Conservation (phyloP, 2,329 filamentous ascomycete species). For the Apiospora aurea region DNA sequence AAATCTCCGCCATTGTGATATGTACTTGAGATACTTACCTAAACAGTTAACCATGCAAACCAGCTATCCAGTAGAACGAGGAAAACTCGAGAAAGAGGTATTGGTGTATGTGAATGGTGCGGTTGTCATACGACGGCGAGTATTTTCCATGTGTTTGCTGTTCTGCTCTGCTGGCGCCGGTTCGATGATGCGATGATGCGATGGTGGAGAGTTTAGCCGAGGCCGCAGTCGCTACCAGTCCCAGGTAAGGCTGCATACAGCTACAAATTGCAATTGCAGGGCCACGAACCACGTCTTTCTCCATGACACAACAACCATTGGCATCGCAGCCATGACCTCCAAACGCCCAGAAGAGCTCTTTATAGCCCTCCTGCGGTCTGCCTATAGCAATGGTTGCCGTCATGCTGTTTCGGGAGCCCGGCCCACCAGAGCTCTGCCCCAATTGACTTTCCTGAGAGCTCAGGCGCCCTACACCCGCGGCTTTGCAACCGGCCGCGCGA, state of each 20-base stretch:
- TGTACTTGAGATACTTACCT: neutral
- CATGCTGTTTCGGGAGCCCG: slow-evolving; percentile 30
- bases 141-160: slow-evolving; percentile 9
- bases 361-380: slow-evolving; percentile 37
- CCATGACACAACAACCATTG: slow-evolving; percentile 7
- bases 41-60: neutral
- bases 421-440: slow-evolving; percentile 22
- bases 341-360: slow-evolving; percentile 38
- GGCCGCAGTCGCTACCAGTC: neutral
- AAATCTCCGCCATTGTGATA: neutral
- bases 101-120: neutral
- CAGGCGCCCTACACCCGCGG: slow-evolving; percentile 3
- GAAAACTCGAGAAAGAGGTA: neutral
- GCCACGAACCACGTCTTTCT: neutral
- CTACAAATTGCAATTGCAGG: slow-evolving; percentile 4
- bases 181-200: slow-evolving; percentile 16
- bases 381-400: slow-evolving; percentile 35
- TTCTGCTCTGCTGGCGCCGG: neutral
- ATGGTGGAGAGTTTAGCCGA: slow-evolving; percentile 21
- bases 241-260: neutral
- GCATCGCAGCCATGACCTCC: slow-evolving; percentile 36
- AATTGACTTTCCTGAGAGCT: slow-evolving; percentile 28
- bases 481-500: neutral
- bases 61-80: neutral
- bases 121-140: slow-evolving; percentile 6